phyloP scores from a whole-genome alignment of 768 basidiomycete genomes.

The Multifurca ochricompacta region DNA sequence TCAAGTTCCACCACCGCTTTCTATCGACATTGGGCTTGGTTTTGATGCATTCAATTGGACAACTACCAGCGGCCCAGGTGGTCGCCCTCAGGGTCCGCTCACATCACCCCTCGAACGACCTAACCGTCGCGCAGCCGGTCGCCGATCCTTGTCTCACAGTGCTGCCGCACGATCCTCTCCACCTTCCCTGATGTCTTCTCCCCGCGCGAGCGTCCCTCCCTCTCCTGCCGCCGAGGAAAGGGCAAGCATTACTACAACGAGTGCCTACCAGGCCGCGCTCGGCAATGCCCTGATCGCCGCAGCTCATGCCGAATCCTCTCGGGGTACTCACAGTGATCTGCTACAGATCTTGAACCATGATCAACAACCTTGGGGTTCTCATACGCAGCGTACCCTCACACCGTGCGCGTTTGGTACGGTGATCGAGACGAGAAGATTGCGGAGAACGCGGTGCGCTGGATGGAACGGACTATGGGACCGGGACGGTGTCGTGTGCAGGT shows the following conservation, averaged over 20 bases:
- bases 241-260: constrained; percentile 27
- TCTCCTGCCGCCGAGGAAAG: constrained; percentile 23
- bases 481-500: constrained; percentile 73
- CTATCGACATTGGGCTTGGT: constrained; percentile 31
- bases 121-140: constrained; percentile 42
- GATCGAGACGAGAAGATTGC: constrained; percentile 91
- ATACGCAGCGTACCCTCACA: constrained; percentile 70
- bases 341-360: constrained; percentile 89
- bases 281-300: constrained; percentile 89
- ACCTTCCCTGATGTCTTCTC: constrained; percentile 42
- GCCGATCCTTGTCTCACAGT: constrained; percentile 65
- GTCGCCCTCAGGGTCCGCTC: constrained; percentile 28
- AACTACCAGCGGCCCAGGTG: constrained; percentile 25
- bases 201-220: constrained; percentile 38
- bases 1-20: constrained; percentile 44
- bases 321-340: constrained; percentile 86
- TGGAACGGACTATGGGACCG: constrained; percentile 77
- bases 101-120: constrained; percentile 21
- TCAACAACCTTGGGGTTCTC: constrained; percentile 87
- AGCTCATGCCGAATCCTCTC: constrained; percentile 89
- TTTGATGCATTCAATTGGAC: constrained; percentile 40
- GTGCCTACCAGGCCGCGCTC: constrained; percentile 59
- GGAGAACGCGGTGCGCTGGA: constrained; percentile 85
- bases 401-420: constrained; percentile 86
- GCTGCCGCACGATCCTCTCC: constrained; percentile 25